Conservation (phyloP, 2,329 filamentous ascomycete species). For the Orbilia javanica region DNA sequence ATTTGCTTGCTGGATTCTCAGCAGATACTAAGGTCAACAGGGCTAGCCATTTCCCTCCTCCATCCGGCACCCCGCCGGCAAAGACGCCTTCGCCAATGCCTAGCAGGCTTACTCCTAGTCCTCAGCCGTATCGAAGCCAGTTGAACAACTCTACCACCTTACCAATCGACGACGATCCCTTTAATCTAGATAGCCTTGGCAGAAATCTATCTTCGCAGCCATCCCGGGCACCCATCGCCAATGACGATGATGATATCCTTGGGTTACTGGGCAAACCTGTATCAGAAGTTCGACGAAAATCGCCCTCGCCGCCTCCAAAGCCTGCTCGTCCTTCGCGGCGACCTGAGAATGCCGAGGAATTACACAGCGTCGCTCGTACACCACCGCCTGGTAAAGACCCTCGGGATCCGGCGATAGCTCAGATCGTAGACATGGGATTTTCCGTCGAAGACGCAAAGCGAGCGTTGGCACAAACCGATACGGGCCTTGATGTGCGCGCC, state of each 20-base stretch:
- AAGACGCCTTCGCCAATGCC: slow-evolving; percentile 61
- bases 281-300: slow-evolving; percentile 69
- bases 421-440: slow-evolving; percentile 96
- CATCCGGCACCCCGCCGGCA: slow-evolving; percentile 65
- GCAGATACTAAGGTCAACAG: slow-evolving; percentile 76
- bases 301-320: slow-evolving; percentile 65
- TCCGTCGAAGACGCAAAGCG: slow-evolving; percentile 83
- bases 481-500: slow-evolving; percentile 82
- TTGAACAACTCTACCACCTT: neutral
- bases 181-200: slow-evolving; percentile 59
- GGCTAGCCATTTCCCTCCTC: slow-evolving; percentile 74
- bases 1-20: slow-evolving; percentile 77
- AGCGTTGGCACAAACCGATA: slow-evolving; percentile 83
- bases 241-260: slow-evolving; percentile 74
- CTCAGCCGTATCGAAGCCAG: slow-evolving; percentile 22
- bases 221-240: slow-evolving; percentile 17
- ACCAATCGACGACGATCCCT: slow-evolving; percentile 48
- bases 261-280: slow-evolving; percentile 76
- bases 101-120: slow-evolving; percentile 27
- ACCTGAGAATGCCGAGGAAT: slow-evolving; percentile 60
- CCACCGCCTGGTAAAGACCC: slow-evolving; percentile 58
- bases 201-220: slow-evolving; percentile 3
- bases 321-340: slow-evolving; percentile 67
- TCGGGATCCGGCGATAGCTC: slow-evolving; percentile 75
- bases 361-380: slow-evolving; percentile 42